Conservation (phyloP, 2,329 filamentous ascomycete species). For the Microdochium paspali region DNA sequence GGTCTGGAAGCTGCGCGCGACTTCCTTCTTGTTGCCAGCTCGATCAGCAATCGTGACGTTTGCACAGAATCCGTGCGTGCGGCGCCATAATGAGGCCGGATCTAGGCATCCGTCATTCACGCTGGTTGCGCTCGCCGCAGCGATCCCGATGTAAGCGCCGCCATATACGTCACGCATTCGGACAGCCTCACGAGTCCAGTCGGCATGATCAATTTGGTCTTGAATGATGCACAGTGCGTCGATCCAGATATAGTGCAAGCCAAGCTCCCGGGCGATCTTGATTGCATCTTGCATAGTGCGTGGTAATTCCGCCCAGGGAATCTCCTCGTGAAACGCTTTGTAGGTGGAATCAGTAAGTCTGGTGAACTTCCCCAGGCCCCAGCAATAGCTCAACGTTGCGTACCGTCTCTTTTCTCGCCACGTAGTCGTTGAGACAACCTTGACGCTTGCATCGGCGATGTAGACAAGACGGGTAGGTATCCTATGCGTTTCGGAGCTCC, state of each 20-base stretch:
- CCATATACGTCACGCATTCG: slow-evolving; percentile 9
- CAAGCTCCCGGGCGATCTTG: slow-evolving; percentile 11
- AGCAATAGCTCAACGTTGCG: slow-evolving; percentile 6
- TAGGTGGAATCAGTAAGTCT: slow-evolving; percentile 4
- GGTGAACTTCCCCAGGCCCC: slow-evolving; percentile 3
- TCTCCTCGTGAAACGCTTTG: not conserved
- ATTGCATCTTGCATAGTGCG: slow-evolving; percentile 17
- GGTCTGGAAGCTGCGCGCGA: not conserved
- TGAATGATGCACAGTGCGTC: slow-evolving; percentile 23
- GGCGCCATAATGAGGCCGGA: not conserved
- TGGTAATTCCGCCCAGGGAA: slow-evolving; percentile 6
- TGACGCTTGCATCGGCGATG: too few relatives aligned
- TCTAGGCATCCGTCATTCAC: not conserved
- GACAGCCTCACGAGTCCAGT: slow-evolving; percentile 14
- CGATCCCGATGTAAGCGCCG: slow-evolving; percentile 8
- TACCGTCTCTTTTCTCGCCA: too few relatives aligned
- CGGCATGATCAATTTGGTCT: slow-evolving; percentile 8
- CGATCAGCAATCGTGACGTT: not conserved
- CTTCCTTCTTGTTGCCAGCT: not conserved
- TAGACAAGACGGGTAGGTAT: too few relatives aligned
- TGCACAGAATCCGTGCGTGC: not conserved
- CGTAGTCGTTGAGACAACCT: too few relatives aligned
- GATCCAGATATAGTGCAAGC: slow-evolving; percentile 19
- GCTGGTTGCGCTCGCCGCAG: slow-evolving; percentile 2
- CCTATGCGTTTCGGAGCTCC: too few relatives aligned